Evolutionary conservation across 1,139 yeast species (phyloP).

Genomic region (Zygoascus meyerae): DNA sequence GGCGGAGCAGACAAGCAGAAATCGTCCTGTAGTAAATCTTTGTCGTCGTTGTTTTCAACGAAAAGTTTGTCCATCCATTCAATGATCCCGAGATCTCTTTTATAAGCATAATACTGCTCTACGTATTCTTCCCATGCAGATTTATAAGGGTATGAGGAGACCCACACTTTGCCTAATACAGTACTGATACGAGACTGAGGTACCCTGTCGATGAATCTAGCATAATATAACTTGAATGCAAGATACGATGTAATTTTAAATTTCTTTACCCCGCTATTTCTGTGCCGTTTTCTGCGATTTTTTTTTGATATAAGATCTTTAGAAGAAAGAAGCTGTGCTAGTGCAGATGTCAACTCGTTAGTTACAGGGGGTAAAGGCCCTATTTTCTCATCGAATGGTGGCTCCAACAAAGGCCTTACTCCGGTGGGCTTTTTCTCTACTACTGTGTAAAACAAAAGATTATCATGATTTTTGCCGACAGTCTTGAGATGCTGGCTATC

Average conservation of each 20-base stretch:
- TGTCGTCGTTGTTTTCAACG: slow-evolving; percentile 7
- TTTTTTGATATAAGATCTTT: no score
- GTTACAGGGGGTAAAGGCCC: slow-evolving; percentile 1
- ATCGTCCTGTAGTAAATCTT: no score
- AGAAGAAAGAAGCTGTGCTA: background rate
- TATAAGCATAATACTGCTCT: slow-evolving; percentile 9
- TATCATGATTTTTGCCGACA: no score
- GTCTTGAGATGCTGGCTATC: no score
- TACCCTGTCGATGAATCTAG: slow-evolving; percentile 1
- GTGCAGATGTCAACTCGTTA: background rate
- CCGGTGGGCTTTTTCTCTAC: no score
- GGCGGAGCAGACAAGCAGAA: no score
- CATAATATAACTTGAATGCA: slow-evolving; percentile 15
- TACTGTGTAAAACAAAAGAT: no score
- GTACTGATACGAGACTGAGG: slow-evolving; percentile 5
- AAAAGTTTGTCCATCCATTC: slow-evolving; percentile 14
- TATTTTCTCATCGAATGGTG: slow-evolving; percentile 1
- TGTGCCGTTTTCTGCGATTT: no score
- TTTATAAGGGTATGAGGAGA: slow-evolving; percentile 11
- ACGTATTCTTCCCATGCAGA: slow-evolving; percentile 15
- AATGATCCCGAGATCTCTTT: slow-evolving; percentile 9
- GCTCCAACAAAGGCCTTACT: no score
- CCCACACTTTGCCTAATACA: slow-evolving; percentile 14
- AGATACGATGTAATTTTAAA: slow-evolving; percentile 14
- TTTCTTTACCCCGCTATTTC: no score